phyloP scores from a whole-genome alignment of 108 stramenopile genomes.

The Skeletonema grethae region DNA sequence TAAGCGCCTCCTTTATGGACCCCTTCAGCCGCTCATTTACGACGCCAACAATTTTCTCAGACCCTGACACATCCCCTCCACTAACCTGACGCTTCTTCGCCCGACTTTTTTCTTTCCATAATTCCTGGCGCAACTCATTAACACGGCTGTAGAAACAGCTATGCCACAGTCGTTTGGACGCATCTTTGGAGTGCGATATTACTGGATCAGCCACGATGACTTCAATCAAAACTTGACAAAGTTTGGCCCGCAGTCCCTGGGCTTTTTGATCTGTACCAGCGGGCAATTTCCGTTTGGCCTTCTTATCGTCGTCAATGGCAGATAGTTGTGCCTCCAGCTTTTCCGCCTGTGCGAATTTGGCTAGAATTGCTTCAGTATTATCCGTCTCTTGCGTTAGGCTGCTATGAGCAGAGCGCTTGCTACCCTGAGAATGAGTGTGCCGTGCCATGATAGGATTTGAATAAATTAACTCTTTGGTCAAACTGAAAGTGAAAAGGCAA shows the following conservation, averaged over 20 bases:
- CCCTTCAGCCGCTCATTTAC: constrained; percentile 45
- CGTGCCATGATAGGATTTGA: neutral
- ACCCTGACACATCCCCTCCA: constrained; percentile 8
- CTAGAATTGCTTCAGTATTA: constrained; percentile 31
- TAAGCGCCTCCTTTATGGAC: constrained; percentile 68
- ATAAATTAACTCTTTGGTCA: neutral
- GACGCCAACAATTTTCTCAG: constrained; percentile 18
- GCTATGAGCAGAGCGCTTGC: constrained; percentile 3
- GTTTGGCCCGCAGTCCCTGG: constrained; percentile 43
- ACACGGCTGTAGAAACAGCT: constrained; percentile 79
- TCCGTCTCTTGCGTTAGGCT: constrained; percentile 11
- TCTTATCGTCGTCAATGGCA: constrained; percentile 7
- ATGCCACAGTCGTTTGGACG: constrained; percentile 67
- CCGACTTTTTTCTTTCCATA: constrained; percentile 53
- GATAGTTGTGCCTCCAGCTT: constrained; percentile 25
- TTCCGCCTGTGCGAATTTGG: constrained; percentile 22
- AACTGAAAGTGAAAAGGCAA: too few species aligned
- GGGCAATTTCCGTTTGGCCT: constrained; percentile 1
- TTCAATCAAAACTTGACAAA: constrained; percentile 73
- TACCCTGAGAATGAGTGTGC: constrained; percentile 6
- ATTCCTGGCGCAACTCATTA: constrained; percentile 43
- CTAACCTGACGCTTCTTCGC: constrained; percentile 25
- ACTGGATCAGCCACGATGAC: constrained; percentile 62
- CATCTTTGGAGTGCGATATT: constrained; percentile 49
- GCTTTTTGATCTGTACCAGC: constrained; percentile 26